These are phyloP conservation scores for Pseudomonodictys pantanalensis DNA, from an alignment of 495 filamentous ascomycete genomes.

Conservation along the genomic window DNA sequence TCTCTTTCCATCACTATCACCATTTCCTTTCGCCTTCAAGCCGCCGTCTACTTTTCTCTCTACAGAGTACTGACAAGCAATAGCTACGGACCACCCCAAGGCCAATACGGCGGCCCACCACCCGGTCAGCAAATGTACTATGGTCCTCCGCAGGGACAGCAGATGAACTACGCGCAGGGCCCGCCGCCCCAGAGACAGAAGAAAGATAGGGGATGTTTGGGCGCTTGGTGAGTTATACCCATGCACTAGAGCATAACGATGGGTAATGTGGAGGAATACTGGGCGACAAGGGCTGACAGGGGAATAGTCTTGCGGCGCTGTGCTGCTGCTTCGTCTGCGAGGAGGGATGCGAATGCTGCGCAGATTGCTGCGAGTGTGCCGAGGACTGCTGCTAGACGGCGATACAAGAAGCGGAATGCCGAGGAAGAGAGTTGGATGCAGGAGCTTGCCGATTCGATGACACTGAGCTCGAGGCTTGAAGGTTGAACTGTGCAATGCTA, in stretches of 20 bases:
- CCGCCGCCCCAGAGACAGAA: constrained; percentile 51
- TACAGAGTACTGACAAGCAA: too few relatives aligned
- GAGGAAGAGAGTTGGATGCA: too few relatives aligned
- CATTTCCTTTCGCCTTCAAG: not conserved
- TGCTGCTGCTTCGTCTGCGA: constrained; percentile 80
- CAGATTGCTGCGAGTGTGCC: constrained; percentile 46
- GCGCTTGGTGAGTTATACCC: constrained; percentile 50
- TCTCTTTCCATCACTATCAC: constrained; percentile 24
- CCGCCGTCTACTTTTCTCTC: too few relatives aligned
- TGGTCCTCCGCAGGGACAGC: constrained; percentile 36
- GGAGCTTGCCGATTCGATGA: too few relatives aligned
- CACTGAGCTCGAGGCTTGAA: too few relatives aligned
- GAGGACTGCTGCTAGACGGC: constrained; percentile 38
- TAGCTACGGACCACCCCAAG: constrained; percentile 22
- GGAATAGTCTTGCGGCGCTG: constrained; percentile 56
- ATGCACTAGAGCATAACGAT: not conserved
- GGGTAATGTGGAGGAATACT: not conserved
- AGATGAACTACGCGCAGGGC: constrained; percentile 61
- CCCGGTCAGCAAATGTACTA: constrained; percentile 18
- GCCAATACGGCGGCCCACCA: constrained; percentile 10
- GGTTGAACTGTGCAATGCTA: too few relatives aligned
- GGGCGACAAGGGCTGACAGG: not conserved
- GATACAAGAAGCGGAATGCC: too few relatives aligned
- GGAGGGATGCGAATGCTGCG: constrained; percentile 75
- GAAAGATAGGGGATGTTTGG: constrained; percentile 60